Evolutionary conservation across 2,329 filamentous ascomycete species (phyloP).

Genomic region (Epichloe baconii): DNA sequence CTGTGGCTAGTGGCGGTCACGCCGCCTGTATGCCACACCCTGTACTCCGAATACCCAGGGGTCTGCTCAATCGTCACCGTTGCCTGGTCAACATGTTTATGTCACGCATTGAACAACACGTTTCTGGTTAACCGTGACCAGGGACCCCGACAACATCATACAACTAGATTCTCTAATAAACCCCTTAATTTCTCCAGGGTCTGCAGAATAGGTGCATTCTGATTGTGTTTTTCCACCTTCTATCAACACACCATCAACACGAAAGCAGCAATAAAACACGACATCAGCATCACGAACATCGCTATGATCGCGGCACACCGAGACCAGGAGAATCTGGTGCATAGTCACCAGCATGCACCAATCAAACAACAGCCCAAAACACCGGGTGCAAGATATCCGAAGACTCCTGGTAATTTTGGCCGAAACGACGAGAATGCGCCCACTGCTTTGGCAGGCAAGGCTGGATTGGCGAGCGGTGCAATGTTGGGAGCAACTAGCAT

Average conservation of each 20-base stretch:
- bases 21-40: conserved; percentile 1
- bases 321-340: conserved; percentile 80
- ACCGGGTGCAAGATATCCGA: conserved; percentile 60
- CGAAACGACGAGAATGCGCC: conserved; percentile 73
- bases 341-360: conserved; percentile 61
- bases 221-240: background rate
- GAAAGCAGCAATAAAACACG: background rate
- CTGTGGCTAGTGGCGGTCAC: conserved; percentile 17
- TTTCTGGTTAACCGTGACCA: background rate
- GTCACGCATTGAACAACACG: conserved; percentile 4
- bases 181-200: background rate
- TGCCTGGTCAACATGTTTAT: conserved; percentile 15
- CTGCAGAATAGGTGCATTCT: background rate
- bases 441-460: conserved; percentile 24
- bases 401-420: conserved; percentile 67
- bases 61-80: conserved; percentile 9
- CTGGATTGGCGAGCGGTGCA: conserved; percentile 35
- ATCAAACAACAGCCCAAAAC: conserved; percentile 75
- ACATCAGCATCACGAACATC: background rate
- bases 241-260: background rate
- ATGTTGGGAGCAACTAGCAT: conserved; percentile 42
- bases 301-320: conserved; percentile 63
- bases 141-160: conserved; percentile 10
- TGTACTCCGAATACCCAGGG: background rate
- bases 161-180: background rate